These are phyloP conservation scores for Linum tenue DNA, from an alignment of 345 rosid genomes.

Conservation along the genomic window DNA sequence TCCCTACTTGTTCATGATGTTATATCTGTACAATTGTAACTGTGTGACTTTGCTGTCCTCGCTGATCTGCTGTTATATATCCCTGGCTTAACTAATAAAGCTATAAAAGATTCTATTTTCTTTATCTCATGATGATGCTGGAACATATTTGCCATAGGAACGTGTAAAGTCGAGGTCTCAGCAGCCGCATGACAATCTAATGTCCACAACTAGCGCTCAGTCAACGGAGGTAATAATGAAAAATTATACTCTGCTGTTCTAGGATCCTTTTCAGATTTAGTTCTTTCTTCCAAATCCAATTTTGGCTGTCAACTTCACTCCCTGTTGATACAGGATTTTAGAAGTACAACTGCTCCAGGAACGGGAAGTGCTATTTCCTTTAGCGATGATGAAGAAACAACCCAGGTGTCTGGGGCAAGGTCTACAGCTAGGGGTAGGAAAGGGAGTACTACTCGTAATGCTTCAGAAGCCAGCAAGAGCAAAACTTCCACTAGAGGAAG, in stretches of 20 bases:
- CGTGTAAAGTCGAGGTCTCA: conserved; percentile 78
- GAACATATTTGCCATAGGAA: conserved; percentile 35
- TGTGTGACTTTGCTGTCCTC: no score
- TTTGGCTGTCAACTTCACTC: not conserved
- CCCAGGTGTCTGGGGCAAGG: conserved; percentile 37
- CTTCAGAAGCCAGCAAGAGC: conserved; percentile 37
- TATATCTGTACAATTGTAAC: no score
- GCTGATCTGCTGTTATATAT: no score
- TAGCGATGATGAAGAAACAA: conserved; percentile 85
- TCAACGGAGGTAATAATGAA: conserved; percentile 43
- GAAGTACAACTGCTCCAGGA: conserved; percentile 42
- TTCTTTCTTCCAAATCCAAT: conserved; percentile 3
- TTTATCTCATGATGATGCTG: conserved; percentile 10
- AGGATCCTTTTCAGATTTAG: not conserved
- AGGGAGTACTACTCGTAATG: conserved; percentile 39
- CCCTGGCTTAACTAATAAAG: not conserved
- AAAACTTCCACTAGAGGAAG: conserved; percentile 78
- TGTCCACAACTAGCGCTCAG: conserved; percentile 38
- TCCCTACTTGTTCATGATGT: no score
- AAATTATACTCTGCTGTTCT: not conserved
- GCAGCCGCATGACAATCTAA: conserved; percentile 45
- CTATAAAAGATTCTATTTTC: no score
- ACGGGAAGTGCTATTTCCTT: conserved; percentile 53
- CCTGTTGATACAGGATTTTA: conserved; percentile 34
- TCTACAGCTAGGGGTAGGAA: conserved; percentile 51